Evolutionary conservation across 192 early-diverging fungal species (phyloP).

Genomic region (Coemansia aciculifera): DNA sequence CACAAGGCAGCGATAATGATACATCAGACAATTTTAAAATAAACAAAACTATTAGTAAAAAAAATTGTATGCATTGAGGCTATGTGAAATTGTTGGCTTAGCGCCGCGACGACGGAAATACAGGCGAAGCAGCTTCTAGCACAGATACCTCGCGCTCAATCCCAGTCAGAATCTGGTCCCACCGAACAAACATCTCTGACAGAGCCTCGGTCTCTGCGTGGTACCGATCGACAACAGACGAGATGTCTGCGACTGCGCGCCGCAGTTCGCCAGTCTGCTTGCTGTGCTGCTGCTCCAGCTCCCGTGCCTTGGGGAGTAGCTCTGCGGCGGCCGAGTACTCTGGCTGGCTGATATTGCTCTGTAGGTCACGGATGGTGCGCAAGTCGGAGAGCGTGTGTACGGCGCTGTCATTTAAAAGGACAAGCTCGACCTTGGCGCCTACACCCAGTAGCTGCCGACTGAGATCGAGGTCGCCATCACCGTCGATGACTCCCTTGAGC

Average conservation of each 20-base stretch:
- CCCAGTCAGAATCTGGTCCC: constrained; percentile 34
- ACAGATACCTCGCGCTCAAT: constrained; percentile 41
- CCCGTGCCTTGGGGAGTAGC: constrained; percentile 16
- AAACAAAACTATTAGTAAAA: background rate
- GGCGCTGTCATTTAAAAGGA: constrained; percentile 35
- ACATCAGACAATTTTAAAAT: background rate
- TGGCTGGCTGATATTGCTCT: constrained; percentile 40
- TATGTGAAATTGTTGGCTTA: background rate
- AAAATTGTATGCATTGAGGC: background rate
- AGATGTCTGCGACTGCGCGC: constrained; percentile 30
- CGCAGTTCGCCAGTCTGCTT: constrained; percentile 25
- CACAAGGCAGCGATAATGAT: background rate
- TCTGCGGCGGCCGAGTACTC: constrained; percentile 42
- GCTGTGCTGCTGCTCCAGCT: constrained; percentile 32
- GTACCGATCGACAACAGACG: constrained; percentile 45
- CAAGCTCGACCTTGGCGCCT: constrained; percentile 41
- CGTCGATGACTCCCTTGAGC: constrained; percentile 44
- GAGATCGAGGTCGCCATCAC: constrained; percentile 47
- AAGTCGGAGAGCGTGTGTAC: constrained; percentile 31
- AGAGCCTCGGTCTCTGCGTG: constrained; percentile 44
- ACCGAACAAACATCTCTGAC: constrained; percentile 45
- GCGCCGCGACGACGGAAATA: background rate
- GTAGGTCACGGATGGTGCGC: constrained; percentile 36
- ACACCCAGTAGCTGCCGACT: constrained; percentile 36
- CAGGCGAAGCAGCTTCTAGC: constrained; percentile 16